A percentile compares a stretch with the other conserved stretches of the same genome.
Conservation (phyloP, 169 alveolate genomes). For the Babesia ovata region DNA sequence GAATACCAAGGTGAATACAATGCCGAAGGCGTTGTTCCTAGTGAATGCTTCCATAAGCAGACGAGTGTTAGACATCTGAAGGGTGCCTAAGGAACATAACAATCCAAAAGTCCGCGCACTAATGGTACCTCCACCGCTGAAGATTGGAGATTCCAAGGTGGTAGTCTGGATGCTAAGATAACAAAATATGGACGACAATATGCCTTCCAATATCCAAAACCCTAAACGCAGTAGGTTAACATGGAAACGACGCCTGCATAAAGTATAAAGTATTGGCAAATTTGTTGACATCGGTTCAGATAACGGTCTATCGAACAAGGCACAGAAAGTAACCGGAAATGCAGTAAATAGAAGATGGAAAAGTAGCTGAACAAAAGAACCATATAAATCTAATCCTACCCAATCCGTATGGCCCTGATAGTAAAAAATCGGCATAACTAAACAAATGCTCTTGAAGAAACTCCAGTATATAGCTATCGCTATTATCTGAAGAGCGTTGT, state of each 20-base stretch:
- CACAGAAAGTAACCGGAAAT: constrained; percentile 30
- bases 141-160: constrained; percentile 23
- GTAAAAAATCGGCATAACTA: constrained; percentile 48
- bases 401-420: constrained; percentile 63
- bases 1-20: constrained; percentile 45
- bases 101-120: constrained; percentile 72
- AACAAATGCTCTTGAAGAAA: constrained; percentile 33
- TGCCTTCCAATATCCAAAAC: constrained; percentile 49
- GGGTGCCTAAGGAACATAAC: constrained; percentile 64
- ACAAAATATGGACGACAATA: constrained; percentile 26
- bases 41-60: constrained; percentile 67
- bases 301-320: constrained; percentile 31
- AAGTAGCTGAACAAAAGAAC: constrained; percentile 35
- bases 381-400: constrained; percentile 58
- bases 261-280: constrained; percentile 48
- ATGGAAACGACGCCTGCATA: constrained; percentile 49
- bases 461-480: constrained; percentile 34
- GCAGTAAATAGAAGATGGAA: constrained; percentile 49
- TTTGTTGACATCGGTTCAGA: constrained; percentile 26
- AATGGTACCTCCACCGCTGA: constrained; percentile 34
- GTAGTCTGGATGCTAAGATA: constrained; percentile 36
- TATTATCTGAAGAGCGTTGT: constrained; percentile 24
- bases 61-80: constrained; percentile 72
- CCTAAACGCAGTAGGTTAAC: constrained; percentile 28
- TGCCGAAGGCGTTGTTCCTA: constrained; percentile 62